Evolutionary conservation across 1,284 basidiomycete species (phyloP), one percentile per base, ranked within the genome.

Genomic region (Wallemia ichthyophaga): DNA sequence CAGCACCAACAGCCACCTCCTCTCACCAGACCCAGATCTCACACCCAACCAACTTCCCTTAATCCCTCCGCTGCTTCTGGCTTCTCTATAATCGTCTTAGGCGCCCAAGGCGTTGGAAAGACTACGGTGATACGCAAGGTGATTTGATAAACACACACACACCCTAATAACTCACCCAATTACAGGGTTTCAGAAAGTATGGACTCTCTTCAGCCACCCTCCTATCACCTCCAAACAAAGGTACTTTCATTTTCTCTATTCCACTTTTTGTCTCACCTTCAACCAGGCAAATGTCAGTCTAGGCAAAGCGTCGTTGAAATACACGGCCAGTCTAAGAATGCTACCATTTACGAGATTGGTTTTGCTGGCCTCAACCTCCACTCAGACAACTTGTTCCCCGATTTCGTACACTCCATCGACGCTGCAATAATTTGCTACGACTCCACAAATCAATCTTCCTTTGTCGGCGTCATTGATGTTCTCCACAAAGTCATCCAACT

Each of bases 91-190:
- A 63, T 63, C 2, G 60, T 67, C 33, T 61, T 66, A 21, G 67
- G 67, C 1, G 63, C 65, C 1, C 63, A 61, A 23, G 61, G 62
- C 26, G 66, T 66, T n/a, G 67, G 67, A 24, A 68, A 68, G 59
- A 63, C 65, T 1, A 66, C 65, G 15, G 64, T 68, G 15, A 65
- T 68, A 31, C 61, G 60, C 0, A 58, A 60, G 28, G 28, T 31
- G 17, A 31, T 7, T 17, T 7, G 17, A 31, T 31, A 31, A 31
- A 31, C 7, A 31, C n/a, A n/a, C n/a, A n/a, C n/a, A 17, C 28
- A 31, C 17, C 7, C 7, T 7, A 31, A 7, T 31, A 31, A 31
- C 28, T 7, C 28, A 31, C 28, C 28, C 9, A 7, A 7, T 31
- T 31, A 7, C 17, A 31, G 13, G 66, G 63, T 2, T 54, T 67